Conservation (phyloP, 176 grass and related monocot species). For the Zizania latifolia region DNA sequence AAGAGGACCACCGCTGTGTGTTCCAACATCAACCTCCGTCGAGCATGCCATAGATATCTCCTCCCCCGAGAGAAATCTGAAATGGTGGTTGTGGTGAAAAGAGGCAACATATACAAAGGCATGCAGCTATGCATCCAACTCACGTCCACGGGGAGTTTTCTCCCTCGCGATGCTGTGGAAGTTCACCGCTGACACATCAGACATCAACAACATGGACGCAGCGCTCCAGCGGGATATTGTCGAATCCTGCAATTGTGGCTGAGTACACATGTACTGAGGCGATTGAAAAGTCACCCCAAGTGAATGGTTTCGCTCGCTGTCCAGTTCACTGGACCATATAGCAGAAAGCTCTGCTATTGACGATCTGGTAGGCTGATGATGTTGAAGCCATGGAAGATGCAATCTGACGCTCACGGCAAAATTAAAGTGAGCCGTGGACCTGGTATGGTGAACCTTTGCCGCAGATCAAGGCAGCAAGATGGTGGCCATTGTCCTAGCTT, state of each 20-base stretch:
- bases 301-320: background rate
- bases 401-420: too few relatives aligned
- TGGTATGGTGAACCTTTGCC: too few relatives aligned
- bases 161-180: constrained; percentile 44
- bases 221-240: background rate
- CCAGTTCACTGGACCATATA: too few relatives aligned
- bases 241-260: background rate
- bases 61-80: constrained; percentile 55
- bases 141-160: constrained; percentile 66
- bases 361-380: too few relatives aligned
- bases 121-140: constrained; percentile 54
- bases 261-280: background rate
- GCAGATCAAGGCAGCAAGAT: too few relatives aligned
- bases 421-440: too few relatives aligned
- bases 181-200: constrained; percentile 6
- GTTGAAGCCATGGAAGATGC: too few relatives aligned
- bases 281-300: background rate
- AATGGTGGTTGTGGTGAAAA: constrained; percentile 69
- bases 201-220: background rate
- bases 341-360: too few relatives aligned
- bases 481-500: too few relatives aligned
- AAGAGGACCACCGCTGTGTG: constrained; percentile 55
- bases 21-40: constrained; percentile 55
- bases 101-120: constrained; percentile 54
- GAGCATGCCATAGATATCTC: constrained; percentile 64